Evolutionary conservation across 176 grass and related monocot genomes (phyloP).

Genomic region (Neostapfia colusana): DNA sequence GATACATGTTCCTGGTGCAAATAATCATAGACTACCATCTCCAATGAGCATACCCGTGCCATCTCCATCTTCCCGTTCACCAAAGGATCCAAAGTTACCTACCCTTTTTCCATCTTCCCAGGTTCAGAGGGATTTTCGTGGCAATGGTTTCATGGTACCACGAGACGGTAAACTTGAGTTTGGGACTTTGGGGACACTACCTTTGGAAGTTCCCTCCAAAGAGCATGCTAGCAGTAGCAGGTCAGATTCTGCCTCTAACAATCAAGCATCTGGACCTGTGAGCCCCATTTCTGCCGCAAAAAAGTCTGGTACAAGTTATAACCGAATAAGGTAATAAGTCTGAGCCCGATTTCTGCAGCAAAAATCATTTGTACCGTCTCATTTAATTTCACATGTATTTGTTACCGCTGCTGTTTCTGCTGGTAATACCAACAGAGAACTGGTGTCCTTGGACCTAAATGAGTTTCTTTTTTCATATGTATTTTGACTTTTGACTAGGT

Average conservation of each 20-base stretch:
- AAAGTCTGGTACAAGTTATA: slow-evolving; percentile 35
- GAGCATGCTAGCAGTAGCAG: slow-evolving; percentile 39
- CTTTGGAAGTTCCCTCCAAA: slow-evolving; percentile 37
- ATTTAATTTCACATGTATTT: background rate
- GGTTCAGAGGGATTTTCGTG: slow-evolving; percentile 37
- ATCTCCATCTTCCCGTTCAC: slow-evolving; percentile 30
- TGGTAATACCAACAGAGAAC: background rate
- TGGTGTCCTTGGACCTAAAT: background rate
- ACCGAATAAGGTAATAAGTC: slow-evolving; percentile 43
- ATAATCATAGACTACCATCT: slow-evolving; percentile 47
- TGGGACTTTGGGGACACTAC: slow-evolving; percentile 47
- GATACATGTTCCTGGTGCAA: slow-evolving; percentile 40
- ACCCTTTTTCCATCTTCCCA: slow-evolving; percentile 28
- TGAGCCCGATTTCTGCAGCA: background rate
- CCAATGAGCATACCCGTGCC: slow-evolving; percentile 20
- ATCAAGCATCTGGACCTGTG: slow-evolving; percentile 38
- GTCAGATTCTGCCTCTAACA: slow-evolving; percentile 30
- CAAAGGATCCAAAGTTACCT: slow-evolving; percentile 43
- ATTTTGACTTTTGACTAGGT: background rate
- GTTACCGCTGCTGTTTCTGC: background rate
- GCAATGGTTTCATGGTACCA: slow-evolving; percentile 48
- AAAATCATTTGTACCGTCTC: background rate
- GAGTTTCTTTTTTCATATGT: background rate
- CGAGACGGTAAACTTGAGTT: slow-evolving; percentile 55
- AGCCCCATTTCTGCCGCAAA: slow-evolving; percentile 21